Conservation (phyloP, 306 rosid species). For the Ormosia semicastrata region DNA sequence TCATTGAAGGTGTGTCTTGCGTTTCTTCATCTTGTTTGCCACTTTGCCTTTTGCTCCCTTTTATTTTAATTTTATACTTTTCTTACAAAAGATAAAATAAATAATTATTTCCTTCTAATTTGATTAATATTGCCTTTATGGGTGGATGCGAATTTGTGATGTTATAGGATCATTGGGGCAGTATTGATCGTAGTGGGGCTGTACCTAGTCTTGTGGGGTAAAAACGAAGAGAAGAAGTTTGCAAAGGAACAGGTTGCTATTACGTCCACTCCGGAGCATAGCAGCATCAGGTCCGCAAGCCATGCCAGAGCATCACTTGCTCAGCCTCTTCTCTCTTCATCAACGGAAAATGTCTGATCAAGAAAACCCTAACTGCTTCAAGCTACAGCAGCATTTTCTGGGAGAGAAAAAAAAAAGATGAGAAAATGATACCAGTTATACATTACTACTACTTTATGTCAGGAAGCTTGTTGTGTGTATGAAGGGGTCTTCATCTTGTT, state of each 20-base stretch:
- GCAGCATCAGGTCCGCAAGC: constrained; percentile 45
- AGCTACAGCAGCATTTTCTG: constrained; percentile 26
- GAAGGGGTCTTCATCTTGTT: constrained; percentile 31
- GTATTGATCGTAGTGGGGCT: constrained; percentile 74
- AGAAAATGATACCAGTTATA: constrained; percentile 14
- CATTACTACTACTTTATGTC: constrained; percentile 48
- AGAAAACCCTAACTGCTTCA: constrained; percentile 29
- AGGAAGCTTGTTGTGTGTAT: constrained; percentile 62
- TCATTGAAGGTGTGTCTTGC: background rate
- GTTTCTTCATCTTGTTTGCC: background rate
- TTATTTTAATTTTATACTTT: background rate
- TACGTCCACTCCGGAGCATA: constrained; percentile 55
- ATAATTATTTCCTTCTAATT: background rate
- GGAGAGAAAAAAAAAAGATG: background rate
- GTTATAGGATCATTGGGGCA: constrained; percentile 90
- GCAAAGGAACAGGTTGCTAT: constrained; percentile 55
- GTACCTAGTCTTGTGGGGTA: constrained; percentile 91
- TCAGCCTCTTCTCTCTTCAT: constrained; percentile 84
- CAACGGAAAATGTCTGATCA: constrained; percentile 78
- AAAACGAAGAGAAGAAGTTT: constrained; percentile 74
- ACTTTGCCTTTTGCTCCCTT: background rate
- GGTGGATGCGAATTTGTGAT: constrained; percentile 20
- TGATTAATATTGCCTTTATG: background rate
- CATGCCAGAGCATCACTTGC: constrained; percentile 64
- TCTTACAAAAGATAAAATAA: background rate